These are phyloP conservation scores for Talaromyces sp. DNA, from an alignment of 2,329 filamentous ascomycete genomes.

Conservation along the genomic window DNA sequence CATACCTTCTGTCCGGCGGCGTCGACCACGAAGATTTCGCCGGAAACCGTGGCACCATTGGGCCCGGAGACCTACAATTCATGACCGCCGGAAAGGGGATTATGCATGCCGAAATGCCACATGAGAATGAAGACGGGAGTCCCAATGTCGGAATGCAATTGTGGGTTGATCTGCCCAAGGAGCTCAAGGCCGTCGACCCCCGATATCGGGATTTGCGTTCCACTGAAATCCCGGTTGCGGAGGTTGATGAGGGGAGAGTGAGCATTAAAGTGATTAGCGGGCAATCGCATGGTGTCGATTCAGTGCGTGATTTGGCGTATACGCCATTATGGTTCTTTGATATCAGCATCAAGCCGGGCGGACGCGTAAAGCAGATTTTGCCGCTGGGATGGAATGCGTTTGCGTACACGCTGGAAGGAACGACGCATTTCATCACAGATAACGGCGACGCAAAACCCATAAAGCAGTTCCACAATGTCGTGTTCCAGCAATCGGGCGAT, in stretches of 20 bases:
- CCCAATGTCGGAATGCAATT: slow-evolving; percentile 86
- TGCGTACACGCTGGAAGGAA: slow-evolving; percentile 77
- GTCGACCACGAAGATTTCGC: slow-evolving; percentile 93
- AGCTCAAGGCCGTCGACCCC: slow-evolving; percentile 84
- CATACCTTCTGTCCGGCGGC: slow-evolving; percentile 79
- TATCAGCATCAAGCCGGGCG: slow-evolving; percentile 74
- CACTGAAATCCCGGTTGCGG: slow-evolving; percentile 72
- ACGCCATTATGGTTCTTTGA: slow-evolving; percentile 97
- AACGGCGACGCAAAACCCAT: slow-evolving; percentile 31
- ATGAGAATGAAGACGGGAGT: slow-evolving; percentile 69
- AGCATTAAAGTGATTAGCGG: slow-evolving; percentile 88
- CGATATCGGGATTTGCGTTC: slow-evolving; percentile 83
- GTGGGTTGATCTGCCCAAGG: slow-evolving; percentile 85
- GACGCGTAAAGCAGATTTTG: slow-evolving; percentile 68
- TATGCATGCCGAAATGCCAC: slow-evolving; percentile 94
- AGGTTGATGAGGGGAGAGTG: slow-evolving; percentile 68
- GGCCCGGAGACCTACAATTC: slow-evolving; percentile 88
- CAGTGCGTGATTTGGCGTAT: slow-evolving; percentile 85
- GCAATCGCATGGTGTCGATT: slow-evolving; percentile 77
- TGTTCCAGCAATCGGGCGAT: slow-evolving; percentile 79
- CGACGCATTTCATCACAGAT: slow-evolving; percentile 58
- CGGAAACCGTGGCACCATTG: slow-evolving; percentile 78
- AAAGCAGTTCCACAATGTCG: slow-evolving; percentile 76
- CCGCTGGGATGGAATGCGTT: slow-evolving; percentile 87
- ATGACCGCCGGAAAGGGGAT: slow-evolving; percentile 94